phyloP scores from a whole-genome alignment of 2,329 filamentous ascomycete species.

The Ambrosiella beaveri region DNA sequence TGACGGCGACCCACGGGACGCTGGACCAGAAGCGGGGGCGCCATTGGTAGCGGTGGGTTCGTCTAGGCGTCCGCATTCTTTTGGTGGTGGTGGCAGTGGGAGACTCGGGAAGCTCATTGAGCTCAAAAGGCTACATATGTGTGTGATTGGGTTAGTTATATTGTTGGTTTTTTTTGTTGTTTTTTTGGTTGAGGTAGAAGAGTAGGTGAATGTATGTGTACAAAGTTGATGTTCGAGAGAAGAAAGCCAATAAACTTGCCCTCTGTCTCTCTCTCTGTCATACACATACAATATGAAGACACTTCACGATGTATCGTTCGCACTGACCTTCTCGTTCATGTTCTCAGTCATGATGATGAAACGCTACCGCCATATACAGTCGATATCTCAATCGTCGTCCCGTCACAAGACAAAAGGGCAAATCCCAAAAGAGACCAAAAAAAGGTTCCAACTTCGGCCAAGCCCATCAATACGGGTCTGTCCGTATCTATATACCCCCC shows the following conservation, averaged over 20 bases:
- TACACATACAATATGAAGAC: no score
- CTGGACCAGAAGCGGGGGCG: slow-evolving; percentile 10
- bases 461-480: background rate
- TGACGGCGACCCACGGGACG: slow-evolving; percentile 10
- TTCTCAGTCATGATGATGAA: background rate
- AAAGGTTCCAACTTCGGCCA: background rate
- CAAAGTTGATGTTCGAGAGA: background rate
- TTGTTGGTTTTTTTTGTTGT: background rate
- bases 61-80: slow-evolving; percentile 2
- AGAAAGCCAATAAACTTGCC: background rate
- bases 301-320: background rate
- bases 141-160: background rate
- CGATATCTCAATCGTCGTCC: no score
- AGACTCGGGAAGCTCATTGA: background rate
- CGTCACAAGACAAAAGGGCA: background rate
- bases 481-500: background rate
- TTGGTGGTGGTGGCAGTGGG: background rate
- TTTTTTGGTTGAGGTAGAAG: background rate
- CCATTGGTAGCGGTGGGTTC: slow-evolving; percentile 11
- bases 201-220: background rate
- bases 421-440: background rate
- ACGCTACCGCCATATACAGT: background rate
- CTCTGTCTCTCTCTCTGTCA: no score
- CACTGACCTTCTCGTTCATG: slow-evolving; percentile 7
- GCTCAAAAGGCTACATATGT: background rate